Evolutionary conservation across 768 basidiomycete species (phyloP).

Genomic region (Infundibulicybe gibba): DNA sequence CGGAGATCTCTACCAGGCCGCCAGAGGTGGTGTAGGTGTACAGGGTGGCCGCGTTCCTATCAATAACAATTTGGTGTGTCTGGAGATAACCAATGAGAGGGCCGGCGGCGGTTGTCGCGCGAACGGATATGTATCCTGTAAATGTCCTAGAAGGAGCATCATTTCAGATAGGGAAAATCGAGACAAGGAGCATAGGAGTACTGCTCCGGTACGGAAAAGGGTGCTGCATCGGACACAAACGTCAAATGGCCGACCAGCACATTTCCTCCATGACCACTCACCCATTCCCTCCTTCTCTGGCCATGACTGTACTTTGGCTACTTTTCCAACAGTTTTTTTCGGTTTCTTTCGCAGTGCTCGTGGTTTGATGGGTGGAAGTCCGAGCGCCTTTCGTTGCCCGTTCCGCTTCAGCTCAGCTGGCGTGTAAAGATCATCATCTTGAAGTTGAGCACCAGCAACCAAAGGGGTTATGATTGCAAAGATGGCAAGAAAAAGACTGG

Average conservation of each 20-base stretch:
- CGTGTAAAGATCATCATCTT: conserved; percentile 3
- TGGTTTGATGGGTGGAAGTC: conserved; percentile 5
- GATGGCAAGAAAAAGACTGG: too few relatives aligned
- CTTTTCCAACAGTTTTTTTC: conserved; percentile 1
- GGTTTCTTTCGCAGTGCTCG: conserved; percentile 4
- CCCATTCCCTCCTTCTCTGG: not conserved
- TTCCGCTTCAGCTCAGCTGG: conserved; percentile 7
- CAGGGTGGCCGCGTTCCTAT: conserved; percentile 3
- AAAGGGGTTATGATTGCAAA: too few relatives aligned
- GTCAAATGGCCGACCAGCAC: not conserved
- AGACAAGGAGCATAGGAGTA: not conserved
- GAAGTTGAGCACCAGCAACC: not conserved
- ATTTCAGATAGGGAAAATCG: not conserved
- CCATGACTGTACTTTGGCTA: not conserved
- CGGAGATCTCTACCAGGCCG: conserved; percentile 9
- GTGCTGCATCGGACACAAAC: not conserved
- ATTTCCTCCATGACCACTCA: not conserved
- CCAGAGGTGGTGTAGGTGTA: conserved; percentile 8
- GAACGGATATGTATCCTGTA: conserved; percentile 12
- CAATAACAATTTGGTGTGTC: conserved; percentile 6
- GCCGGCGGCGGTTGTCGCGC: conserved; percentile 3
- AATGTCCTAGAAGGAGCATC: not conserved
- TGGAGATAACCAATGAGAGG: conserved; percentile 12
- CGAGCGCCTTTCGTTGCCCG: conserved; percentile 5
- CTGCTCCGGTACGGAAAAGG: not conserved